Evolutionary conservation across 2,329 filamentous ascomycete species (phyloP).

Genomic region (Colletotrichum godetiae): DNA sequence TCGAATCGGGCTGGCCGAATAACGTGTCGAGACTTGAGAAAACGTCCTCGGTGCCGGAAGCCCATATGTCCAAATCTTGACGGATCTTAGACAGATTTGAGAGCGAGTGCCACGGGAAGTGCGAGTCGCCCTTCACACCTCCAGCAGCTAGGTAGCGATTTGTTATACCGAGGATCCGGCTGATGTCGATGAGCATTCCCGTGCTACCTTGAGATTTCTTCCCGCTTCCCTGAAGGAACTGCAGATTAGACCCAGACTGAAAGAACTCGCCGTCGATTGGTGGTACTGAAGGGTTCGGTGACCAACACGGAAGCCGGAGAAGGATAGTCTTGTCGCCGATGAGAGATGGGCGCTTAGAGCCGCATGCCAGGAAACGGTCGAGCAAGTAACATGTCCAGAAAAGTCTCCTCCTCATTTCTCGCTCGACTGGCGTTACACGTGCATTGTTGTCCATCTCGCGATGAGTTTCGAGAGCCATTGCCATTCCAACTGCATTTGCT

Average conservation of each 20-base stretch:
- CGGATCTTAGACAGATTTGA: slow-evolving; percentile 89
- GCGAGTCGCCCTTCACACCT: slow-evolving; percentile 88
- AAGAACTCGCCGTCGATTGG: slow-evolving; percentile 84
- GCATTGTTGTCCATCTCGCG: slow-evolving; percentile 76
- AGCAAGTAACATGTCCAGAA: slow-evolving; percentile 93
- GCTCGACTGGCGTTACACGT: slow-evolving; percentile 73
- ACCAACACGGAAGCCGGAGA: slow-evolving; percentile 81
- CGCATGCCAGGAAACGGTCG: slow-evolving; percentile 84
- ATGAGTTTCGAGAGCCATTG: slow-evolving; percentile 83
- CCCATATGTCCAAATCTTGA: slow-evolving; percentile 87
- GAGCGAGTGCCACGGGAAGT: slow-evolving; percentile 90
- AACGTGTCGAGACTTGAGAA: slow-evolving; percentile 81
- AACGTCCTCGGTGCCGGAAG: slow-evolving; percentile 81
- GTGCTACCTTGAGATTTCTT: slow-evolving; percentile 80
- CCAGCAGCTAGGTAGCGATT: slow-evolving; percentile 87
- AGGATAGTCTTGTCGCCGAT: slow-evolving; percentile 82
- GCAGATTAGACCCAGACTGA: slow-evolving; percentile 80
- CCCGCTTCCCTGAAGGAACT: slow-evolving; percentile 75
- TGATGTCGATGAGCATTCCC: slow-evolving; percentile 87
- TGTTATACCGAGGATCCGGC: slow-evolving; percentile 83
- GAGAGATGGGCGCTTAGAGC: slow-evolving; percentile 84
- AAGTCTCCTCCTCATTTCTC: slow-evolving; percentile 80
- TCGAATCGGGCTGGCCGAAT: slow-evolving; percentile 83
- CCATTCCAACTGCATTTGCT: slow-evolving; percentile 86
- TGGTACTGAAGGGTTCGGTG: slow-evolving; percentile 68